Evolutionary conservation across 2,329 filamentous ascomycete species (phyloP).

Genomic region (Verticillium nubilum): DNA sequence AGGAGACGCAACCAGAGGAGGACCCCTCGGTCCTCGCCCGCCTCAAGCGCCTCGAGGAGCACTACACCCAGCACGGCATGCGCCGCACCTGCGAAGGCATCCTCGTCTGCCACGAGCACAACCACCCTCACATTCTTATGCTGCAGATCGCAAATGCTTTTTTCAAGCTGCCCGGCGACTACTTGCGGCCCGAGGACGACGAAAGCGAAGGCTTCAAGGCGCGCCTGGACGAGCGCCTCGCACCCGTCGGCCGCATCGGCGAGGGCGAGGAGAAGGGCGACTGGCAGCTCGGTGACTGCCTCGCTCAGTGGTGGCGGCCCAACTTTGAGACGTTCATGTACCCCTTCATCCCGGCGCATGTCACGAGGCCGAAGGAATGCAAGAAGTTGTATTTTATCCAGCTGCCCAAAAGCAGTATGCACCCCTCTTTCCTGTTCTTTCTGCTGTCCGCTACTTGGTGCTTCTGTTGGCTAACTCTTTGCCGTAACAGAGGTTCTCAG

Average conservation of each 20-base stretch:
- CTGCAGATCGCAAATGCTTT: conserved; percentile 98
- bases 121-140: conserved; percentile 98
- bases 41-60: conserved; percentile 89
- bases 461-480: neutral
- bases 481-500: conserved; percentile 71
- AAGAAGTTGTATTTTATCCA: conserved; percentile 99
- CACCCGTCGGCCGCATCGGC: conserved; percentile 80
- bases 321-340: conserved; percentile 99
- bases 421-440: no score
- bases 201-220: conserved; percentile 94
- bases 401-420: conserved; percentile 83
- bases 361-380: conserved; percentile 95
- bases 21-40: conserved; percentile 92
- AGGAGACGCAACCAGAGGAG: conserved; percentile 96
- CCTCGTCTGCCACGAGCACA: conserved; percentile 97
- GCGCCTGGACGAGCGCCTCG: conserved; percentile 86
- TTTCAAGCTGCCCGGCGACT: conserved; percentile 97
- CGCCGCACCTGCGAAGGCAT: conserved; percentile 95
- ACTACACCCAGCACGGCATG: conserved; percentile 91
- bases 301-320: conserved; percentile 97
- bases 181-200: conserved; percentile 81
- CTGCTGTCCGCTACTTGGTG: neutral
- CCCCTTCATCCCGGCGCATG: conserved; percentile 92
- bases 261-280: conserved; percentile 80
- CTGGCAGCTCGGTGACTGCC: conserved; percentile 90